phyloP scores from a whole-genome alignment of 176 grass and related monocot species.

The Musa itinerans region DNA sequence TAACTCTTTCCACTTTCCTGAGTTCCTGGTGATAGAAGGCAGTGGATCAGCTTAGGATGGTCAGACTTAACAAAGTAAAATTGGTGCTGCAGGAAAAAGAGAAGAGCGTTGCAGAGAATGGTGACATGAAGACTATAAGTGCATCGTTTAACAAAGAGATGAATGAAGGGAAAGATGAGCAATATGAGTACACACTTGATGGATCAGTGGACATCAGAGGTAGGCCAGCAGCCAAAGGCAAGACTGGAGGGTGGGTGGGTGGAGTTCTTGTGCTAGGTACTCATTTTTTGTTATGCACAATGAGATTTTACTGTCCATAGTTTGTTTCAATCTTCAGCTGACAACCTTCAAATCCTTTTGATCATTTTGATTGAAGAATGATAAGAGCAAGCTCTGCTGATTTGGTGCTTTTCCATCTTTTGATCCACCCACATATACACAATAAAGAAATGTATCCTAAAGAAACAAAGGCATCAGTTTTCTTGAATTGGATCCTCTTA shows the following conservation, averaged over 20 bases:
- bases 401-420: no score
- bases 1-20: not conserved
- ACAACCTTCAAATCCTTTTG: no score
- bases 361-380: no score
- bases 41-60: not conserved
- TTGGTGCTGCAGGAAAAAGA: slow-evolving; percentile 1
- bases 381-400: no score
- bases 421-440: no score
- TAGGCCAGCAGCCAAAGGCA: slow-evolving; percentile 11
- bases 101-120: not conserved
- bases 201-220: slow-evolving; percentile 19
- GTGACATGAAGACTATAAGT: not conserved
- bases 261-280: slow-evolving; percentile 16
- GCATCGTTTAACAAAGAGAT: not conserved
- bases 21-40: not conserved
- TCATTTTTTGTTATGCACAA: not conserved
- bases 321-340: no score
- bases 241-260: slow-evolving; percentile 9
- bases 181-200: slow-evolving; percentile 10
- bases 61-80: not conserved
- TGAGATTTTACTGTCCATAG: no score
- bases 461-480: no score
- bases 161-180: not conserved
- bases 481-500: no score
- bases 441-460: no score